These are phyloP conservation scores for Singerocomus inundabilis DNA, from an alignment of 1,284 basidiomycete species.

Conservation along the genomic window DNA sequence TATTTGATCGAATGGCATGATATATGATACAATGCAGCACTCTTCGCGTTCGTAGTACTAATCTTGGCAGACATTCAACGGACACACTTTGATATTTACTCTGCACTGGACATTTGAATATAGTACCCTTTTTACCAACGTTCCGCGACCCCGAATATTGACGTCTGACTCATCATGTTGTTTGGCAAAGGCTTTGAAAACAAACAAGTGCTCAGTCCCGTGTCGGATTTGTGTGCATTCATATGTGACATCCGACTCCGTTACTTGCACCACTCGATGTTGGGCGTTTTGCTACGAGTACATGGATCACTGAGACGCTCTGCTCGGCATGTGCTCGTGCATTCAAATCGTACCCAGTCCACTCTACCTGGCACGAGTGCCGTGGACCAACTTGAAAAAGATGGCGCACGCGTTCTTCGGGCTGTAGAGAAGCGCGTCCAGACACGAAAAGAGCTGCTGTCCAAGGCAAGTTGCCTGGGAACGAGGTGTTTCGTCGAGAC, in stretches of 20 bases:
- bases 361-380: constrained; percentile 10
- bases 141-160: too few species aligned
- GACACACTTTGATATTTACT: background rate
- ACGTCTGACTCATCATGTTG: background rate
- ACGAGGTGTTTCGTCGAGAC: background rate
- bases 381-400: constrained; percentile 31
- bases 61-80: background rate
- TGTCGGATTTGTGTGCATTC: background rate
- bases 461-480: constrained; percentile 23
- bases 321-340: constrained; percentile 9
- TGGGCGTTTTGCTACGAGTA: constrained; percentile 10
- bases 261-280: constrained; percentile 12
- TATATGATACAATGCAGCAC: background rate
- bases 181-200: constrained; percentile 22
- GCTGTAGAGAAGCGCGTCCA: constrained; percentile 35
- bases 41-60: background rate
- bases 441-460: constrained; percentile 28
- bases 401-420: constrained; percentile 33
- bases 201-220: constrained; percentile 8
- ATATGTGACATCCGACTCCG: background rate
- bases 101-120: background rate
- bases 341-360: constrained; percentile 10
- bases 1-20: background rate
- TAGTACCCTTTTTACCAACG: too few species aligned
- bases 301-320: constrained; percentile 16